Evolutionary conservation across 441 rosid genomes (phyloP).

Genomic region (Brassica balearica): DNA sequence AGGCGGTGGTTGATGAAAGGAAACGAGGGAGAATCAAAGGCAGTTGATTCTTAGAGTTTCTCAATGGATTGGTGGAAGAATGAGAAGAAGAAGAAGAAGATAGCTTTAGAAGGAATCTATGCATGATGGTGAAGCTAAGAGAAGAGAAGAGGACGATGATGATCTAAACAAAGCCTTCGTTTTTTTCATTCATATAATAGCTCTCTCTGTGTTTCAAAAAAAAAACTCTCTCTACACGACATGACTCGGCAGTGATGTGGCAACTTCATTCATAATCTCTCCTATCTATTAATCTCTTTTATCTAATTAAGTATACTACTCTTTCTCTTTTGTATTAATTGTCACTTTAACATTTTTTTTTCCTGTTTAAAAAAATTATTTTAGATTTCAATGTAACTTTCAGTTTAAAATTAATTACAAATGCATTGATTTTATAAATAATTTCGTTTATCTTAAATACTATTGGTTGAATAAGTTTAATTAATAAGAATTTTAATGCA

Average conservation of each 20-base stretch:
- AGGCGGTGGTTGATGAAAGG: constrained; percentile 25
- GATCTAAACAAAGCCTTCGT: neutral
- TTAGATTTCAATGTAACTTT: too few species aligned
- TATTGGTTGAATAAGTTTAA: too few species aligned
- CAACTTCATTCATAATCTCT: neutral
- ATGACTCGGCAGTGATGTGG: constrained; percentile 40
- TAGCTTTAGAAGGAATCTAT: constrained; percentile 46
- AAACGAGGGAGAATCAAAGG: constrained; percentile 21
- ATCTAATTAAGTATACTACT: neutral
- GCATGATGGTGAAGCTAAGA: constrained; percentile 49
- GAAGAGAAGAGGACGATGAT: constrained; percentile 6
- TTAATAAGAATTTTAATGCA: too few species aligned
- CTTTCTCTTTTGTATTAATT: too few species aligned
- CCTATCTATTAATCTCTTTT: too few species aligned
- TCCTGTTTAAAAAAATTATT: too few species aligned
- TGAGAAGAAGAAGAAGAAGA: too few species aligned
- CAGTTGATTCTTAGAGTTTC: constrained; percentile 24
- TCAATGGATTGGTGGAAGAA: constrained; percentile 41
- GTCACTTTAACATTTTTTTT: too few species aligned
- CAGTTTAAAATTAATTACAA: too few species aligned
- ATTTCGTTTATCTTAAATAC: too few species aligned
- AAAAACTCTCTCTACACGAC: neutral
- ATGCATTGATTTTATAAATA: too few species aligned
- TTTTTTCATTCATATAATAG: neutral
- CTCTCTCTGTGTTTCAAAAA: neutral